Conservation (phyloP, 2,329 filamentous ascomycete genomes). For the Alternaria atra region DNA sequence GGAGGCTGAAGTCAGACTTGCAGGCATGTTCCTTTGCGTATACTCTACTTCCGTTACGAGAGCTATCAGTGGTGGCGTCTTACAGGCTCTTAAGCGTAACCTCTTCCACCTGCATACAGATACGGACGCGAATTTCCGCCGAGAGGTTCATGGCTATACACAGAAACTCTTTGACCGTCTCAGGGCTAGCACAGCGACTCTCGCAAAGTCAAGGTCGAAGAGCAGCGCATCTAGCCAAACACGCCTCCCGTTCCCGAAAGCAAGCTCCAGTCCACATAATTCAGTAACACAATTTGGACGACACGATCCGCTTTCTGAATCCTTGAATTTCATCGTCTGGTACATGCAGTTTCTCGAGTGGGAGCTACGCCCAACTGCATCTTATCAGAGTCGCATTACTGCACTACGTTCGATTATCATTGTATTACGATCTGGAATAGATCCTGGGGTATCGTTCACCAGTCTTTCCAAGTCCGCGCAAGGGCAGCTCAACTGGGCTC, state of each 20-base stretch:
- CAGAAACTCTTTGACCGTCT: slow-evolving; percentile 81
- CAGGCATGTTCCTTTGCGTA: slow-evolving; percentile 83
- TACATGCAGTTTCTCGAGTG: slow-evolving; percentile 75
- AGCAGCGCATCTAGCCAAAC: not conserved
- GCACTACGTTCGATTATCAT: slow-evolving; percentile 75
- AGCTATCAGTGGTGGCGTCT: slow-evolving; percentile 70
- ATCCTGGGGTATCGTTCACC: slow-evolving; percentile 54
- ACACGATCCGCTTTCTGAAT: slow-evolving; percentile 51
- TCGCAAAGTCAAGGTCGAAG: slow-evolving; percentile 33
- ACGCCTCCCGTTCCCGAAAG: slow-evolving; percentile 30
- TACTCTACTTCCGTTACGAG: slow-evolving; percentile 78
- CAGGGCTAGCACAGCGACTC: slow-evolving; percentile 45
- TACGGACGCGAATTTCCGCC: slow-evolving; percentile 84
- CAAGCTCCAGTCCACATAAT: slow-evolving; percentile 2
- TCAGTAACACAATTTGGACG: not conserved
- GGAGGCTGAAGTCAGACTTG: slow-evolving; percentile 68
- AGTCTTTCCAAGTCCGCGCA: slow-evolving; percentile 59
- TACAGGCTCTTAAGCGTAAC: slow-evolving; percentile 70
- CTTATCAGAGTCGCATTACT: slow-evolving; percentile 89
- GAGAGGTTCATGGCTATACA: slow-evolving; percentile 78
- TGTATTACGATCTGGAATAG: slow-evolving; percentile 75
- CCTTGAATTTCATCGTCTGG: slow-evolving; percentile 76
- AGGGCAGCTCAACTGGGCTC: slow-evolving; percentile 61
- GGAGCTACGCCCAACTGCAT: slow-evolving; percentile 81
- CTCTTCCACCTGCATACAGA: slow-evolving; percentile 80